phyloP scores from a whole-genome alignment of 2,329 filamentous ascomycete genomes.

The Cladosporium sp. region DNA sequence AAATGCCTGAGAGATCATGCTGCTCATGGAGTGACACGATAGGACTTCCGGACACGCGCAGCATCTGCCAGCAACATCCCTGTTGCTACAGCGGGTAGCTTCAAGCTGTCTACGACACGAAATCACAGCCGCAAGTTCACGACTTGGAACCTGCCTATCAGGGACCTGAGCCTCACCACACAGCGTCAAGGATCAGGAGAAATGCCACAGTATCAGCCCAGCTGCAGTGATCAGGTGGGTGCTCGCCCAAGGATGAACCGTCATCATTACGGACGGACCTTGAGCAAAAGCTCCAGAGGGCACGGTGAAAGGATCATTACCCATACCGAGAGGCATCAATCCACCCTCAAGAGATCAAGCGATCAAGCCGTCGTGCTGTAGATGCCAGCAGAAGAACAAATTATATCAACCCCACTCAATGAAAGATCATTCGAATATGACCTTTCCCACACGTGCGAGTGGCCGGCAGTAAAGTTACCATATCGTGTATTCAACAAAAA shows the following conservation, averaged over 20 bases:
- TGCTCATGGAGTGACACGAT: no score
- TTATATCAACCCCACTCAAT: neutral
- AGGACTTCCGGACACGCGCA: no score
- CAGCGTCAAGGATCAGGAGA: neutral
- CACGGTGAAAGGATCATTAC: neutral
- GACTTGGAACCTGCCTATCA: neutral
- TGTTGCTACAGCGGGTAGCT: no score
- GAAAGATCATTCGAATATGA: neutral
- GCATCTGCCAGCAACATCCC: no score
- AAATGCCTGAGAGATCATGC: no score
- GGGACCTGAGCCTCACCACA: no score
- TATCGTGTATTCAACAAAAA: no score
- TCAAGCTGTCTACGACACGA: neutral
- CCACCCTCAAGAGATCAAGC: neutral
- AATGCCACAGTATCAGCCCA: neutral
- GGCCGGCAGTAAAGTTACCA: neutral
- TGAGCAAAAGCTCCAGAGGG: neutral
- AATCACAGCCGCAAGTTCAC: neutral
- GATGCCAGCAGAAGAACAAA: neutral
- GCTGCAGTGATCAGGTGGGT: neutral
- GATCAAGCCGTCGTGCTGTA: neutral
- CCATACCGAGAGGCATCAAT: neutral
- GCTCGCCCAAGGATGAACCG: neutral
- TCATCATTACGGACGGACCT: neutral
- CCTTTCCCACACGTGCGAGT: neutral